Conservation (phyloP, 768 basidiomycete species). For the Lactarius psammicola region DNA sequence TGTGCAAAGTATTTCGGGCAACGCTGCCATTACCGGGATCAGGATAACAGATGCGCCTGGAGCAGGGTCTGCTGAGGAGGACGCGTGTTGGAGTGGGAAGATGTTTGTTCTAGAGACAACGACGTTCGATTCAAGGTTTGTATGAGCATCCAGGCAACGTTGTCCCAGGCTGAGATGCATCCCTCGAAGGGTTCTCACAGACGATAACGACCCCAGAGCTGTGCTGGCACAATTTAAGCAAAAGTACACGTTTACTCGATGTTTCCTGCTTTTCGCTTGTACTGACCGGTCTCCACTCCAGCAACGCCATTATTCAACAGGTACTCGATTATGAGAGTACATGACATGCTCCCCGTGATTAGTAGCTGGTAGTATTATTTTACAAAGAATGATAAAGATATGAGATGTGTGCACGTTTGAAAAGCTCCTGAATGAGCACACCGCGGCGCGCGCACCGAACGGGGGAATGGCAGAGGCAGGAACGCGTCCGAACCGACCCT, state of each 20-base stretch:
- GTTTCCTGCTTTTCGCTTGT: conserved; percentile 5
- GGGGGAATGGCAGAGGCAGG: conserved; percentile 13
- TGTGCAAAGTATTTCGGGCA: conserved; percentile 50
- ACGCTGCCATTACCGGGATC: conserved; percentile 54
- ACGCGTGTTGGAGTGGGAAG: conserved; percentile 46
- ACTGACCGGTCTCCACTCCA: conserved; percentile 30
- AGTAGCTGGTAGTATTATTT: background rate
- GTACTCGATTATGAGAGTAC: conserved; percentile 48
- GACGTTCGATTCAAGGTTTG: conserved; percentile 47
- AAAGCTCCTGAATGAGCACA: background rate
- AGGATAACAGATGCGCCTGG: conserved; percentile 74
- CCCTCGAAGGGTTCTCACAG: conserved; percentile 30
- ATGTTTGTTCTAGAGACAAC: conserved; percentile 79
- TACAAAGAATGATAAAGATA: background rate
- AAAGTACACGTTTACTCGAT: conserved; percentile 42
- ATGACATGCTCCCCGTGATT: conserved; percentile 10
- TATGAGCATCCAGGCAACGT: background rate
- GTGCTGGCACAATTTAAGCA: conserved; percentile 65
- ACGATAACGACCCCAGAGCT: conserved; percentile 49
- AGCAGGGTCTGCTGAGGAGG: conserved; percentile 52
- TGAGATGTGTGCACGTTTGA: background rate
- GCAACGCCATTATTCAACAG: conserved; percentile 54
- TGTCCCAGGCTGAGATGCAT: background rate
- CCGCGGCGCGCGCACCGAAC: conserved; percentile 1
- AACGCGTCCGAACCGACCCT: conserved; percentile 27